A percentile compares a stretch with the other conserved stretches of the same genome.
Evolutionary conservation across 306 rosid species (phyloP).

Genomic region (Prunus mume): DNA sequence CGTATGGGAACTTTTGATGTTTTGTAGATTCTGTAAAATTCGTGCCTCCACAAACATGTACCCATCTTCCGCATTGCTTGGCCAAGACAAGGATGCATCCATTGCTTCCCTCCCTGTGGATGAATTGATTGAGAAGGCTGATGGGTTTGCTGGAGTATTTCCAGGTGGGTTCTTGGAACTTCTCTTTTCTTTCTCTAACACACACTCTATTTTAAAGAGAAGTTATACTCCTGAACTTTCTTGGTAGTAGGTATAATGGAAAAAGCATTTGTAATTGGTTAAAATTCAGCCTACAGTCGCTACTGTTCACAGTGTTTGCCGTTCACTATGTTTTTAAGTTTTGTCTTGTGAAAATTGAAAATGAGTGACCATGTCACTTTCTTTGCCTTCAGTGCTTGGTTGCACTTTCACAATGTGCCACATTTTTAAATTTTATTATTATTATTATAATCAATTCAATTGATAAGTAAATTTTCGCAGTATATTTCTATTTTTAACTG

Average conservation of each 20-base stretch:
- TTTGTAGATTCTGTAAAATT: constrained; percentile 7
- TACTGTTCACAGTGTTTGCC: background rate
- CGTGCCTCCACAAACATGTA: constrained; percentile 67
- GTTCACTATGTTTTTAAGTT: too few species aligned
- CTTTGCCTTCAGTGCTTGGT: background rate
- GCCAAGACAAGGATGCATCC: constrained; percentile 80
- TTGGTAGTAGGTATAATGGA: background rate
- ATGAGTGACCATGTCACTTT: background rate
- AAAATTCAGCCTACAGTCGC: background rate
- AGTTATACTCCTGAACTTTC: background rate
- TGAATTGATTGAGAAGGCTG: constrained; percentile 97
- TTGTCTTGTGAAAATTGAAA: background rate
- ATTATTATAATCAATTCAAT: too few species aligned
- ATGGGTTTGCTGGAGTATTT: constrained; percentile 99
- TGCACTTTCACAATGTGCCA: background rate
- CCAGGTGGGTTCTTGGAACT: constrained; percentile 58
- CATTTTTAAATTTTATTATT: too few species aligned
- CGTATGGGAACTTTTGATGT: background rate
- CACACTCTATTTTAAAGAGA: background rate
- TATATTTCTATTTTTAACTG: background rate
- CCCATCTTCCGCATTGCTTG: constrained; percentile 92
- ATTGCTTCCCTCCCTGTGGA: constrained; percentile 82
- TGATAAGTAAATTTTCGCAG: background rate
- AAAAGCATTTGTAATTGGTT: background rate
- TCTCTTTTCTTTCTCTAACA: background rate